These are phyloP conservation scores for Phialemoniopsis sp. DNA, from an alignment of 2,329 filamentous ascomycete species.

Conservation along the genomic window DNA sequence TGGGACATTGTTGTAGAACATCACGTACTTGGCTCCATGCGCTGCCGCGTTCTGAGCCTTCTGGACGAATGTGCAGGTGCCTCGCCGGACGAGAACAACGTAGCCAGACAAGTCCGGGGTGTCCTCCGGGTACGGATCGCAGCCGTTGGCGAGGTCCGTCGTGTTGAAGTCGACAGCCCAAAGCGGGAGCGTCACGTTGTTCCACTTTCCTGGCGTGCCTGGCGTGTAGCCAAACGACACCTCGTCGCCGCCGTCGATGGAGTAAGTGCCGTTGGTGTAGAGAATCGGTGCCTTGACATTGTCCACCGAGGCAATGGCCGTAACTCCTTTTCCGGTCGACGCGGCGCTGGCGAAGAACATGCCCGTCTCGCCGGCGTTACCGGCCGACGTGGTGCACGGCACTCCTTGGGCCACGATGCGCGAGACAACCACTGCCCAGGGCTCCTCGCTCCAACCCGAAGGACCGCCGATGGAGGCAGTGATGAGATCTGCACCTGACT, in stretches of 20 bases:
- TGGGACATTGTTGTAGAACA: conserved; percentile 55
- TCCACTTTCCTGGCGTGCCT: conserved; percentile 37
- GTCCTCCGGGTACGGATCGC: conserved; percentile 42
- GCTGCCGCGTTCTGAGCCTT: conserved; percentile 50
- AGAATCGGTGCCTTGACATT: conserved; percentile 38
- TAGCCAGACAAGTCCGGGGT: conserved; percentile 53
- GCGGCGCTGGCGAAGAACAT: conserved; percentile 46
- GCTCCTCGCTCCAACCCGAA: conserved; percentile 47
- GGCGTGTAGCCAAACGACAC: conserved; percentile 35
- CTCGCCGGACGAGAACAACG: conserved; percentile 57
- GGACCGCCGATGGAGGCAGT: conserved; percentile 48
- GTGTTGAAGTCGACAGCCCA: conserved; percentile 47
- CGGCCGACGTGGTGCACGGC: conserved; percentile 47
- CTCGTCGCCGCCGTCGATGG: conserved; percentile 25
- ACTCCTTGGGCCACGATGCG: conserved; percentile 50
- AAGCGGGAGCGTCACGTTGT: conserved; percentile 39
- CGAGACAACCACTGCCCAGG: conserved; percentile 44
- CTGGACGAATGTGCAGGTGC: conserved; percentile 49
- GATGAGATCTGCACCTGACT: conserved; percentile 56
- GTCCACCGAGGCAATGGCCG: conserved; percentile 46
- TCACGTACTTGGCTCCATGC: conserved; percentile 54
- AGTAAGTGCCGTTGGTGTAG: conserved; percentile 35
- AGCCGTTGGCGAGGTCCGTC: conserved; percentile 43
- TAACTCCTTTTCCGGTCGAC: conserved; percentile 40
- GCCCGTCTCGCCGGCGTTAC: conserved; percentile 41